Percentiles rank a stretch among this genome's conserved stretches.
phyloP scores from a whole-genome alignment of 805 yeast species.

The Barnettozyma siamensis region DNA sequence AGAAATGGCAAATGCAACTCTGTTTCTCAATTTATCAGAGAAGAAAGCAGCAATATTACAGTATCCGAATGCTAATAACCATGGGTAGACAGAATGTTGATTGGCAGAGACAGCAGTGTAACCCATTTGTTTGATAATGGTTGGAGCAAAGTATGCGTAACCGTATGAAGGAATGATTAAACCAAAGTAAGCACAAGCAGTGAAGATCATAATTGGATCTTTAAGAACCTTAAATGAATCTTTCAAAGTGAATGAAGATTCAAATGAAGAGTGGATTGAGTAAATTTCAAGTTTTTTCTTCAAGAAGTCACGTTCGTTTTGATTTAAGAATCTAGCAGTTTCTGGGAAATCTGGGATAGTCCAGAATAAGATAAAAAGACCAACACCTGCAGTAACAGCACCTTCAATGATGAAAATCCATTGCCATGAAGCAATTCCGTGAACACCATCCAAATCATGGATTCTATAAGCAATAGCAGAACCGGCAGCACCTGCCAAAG shows the following conservation, averaged over 20 bases:
- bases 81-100: slow-evolving; percentile 79
- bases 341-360: slow-evolving; percentile 40
- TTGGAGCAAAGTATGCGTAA: slow-evolving; percentile 40
- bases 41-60: slow-evolving; percentile 55
- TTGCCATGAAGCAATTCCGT: slow-evolving; percentile 39
- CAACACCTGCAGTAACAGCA: slow-evolving; percentile 35
- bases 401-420: slow-evolving; percentile 51
- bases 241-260: slow-evolving; percentile 27
- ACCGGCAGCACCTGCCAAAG: slow-evolving; percentile 51
- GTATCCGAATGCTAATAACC: slow-evolving; percentile 70
- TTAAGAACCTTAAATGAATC: slow-evolving; percentile 40
- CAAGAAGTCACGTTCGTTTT: slow-evolving; percentile 34
- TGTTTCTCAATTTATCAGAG: slow-evolving; percentile 48
- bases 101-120: slow-evolving; percentile 70
- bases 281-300: slow-evolving; percentile 32
- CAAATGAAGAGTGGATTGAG: slow-evolving; percentile 33
- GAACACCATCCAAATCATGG: slow-evolving; percentile 39
- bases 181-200: slow-evolving; percentile 33
- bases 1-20: slow-evolving; percentile 38
- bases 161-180: slow-evolving; percentile 36
- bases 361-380: slow-evolving; percentile 30
- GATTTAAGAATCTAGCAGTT: slow-evolving; percentile 34
- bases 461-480: slow-evolving; percentile 47
- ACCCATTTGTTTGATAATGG: slow-evolving; percentile 34
- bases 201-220: slow-evolving; percentile 46